Base-by-base conservation (phyloP, 1,284 basidiomycete species). In the Psilocybe mexicana region DNA sequence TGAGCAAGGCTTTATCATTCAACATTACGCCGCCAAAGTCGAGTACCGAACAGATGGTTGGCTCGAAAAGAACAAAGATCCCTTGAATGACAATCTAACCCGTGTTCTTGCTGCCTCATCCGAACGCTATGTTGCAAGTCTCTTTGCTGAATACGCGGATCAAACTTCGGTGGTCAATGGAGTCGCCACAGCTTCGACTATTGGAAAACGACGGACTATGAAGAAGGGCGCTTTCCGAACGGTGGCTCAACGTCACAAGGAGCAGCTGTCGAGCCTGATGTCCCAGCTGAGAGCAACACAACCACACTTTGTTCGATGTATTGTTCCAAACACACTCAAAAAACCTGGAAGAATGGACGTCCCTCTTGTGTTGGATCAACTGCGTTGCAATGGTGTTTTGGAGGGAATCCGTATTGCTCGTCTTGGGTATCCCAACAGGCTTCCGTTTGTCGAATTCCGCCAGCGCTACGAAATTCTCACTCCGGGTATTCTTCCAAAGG, bases 41-140 rank as follows among this genome's bases (percentile, higher is more conserved):
- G 96, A 98, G 69, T 99, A 99, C 69, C 84, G 90, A 46, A 98
- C 96, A 1, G 90, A 95, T 42, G 93, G 94, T 7, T 99, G 97
- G 97, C 79, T 99, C 61, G 95, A 97, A 78, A 99, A 99, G 87
- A 99, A 99, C 82, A 98, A 98, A 76, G 97, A 99, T 69, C 97
- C 97, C 0, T 79, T 99, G 62, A 98, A 99, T 72, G 96, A 98
- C 71, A 96, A 98, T 69, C 82, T 99, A 43, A 94, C 94, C 0
- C 87, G 94, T 14, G 88, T 99, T 42, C 82, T 99, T 25, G 88
- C 94, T 0, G 81, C 84, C 12, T 97, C 96, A 1, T 82, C 86
- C 1, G 90, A 98, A 65, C 84, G 85, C 36, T 94, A 93, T 67
- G 84, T 99, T 40, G 86, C 92, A 0, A 74, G 80, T 2, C 83